Percentiles rank a stretch among this genome's conserved stretches.
These are phyloP conservation scores for Xylaria sp. DNA, from an alignment of 2,329 filamentous ascomycete genomes.

Conservation along the genomic window DNA sequence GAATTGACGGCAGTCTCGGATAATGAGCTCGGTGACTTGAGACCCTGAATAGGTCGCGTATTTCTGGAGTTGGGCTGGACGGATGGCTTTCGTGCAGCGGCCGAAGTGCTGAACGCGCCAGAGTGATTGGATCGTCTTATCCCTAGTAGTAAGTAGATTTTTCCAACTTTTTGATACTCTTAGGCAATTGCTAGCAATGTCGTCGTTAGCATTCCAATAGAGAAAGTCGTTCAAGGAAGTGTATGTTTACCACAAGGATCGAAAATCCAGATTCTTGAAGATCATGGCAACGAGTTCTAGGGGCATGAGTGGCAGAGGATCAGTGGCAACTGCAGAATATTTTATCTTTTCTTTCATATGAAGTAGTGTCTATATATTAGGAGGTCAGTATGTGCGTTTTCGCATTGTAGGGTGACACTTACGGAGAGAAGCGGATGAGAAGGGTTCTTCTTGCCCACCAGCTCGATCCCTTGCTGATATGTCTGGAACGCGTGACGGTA, in stretches of 20 bases:
- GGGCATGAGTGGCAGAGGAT: constrained; percentile 44
- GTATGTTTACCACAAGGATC: constrained; percentile 41
- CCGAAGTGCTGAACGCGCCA: constrained; percentile 43
- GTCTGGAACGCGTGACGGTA: constrained; percentile 38
- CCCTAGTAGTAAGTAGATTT: constrained; percentile 33
- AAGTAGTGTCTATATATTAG: constrained; percentile 35
- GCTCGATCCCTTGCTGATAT: constrained; percentile 44
- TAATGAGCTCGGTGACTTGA: constrained; percentile 36
- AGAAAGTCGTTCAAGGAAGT: neutral
- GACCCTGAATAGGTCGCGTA: constrained; percentile 28
- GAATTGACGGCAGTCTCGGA: constrained; percentile 35
- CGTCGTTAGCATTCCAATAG: constrained; percentile 8
- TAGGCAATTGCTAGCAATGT: constrained; percentile 41
- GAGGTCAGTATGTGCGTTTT: constrained; percentile 14
- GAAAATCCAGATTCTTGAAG: constrained; percentile 42
- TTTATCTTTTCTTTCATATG: constrained; percentile 40
- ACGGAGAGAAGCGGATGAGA: constrained; percentile 41
- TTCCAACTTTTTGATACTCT: constrained; percentile 47
- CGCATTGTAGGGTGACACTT: constrained; percentile 20
- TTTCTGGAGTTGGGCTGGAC: constrained; percentile 15
- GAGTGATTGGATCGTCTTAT: constrained; percentile 33
- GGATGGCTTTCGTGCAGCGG: neutral
- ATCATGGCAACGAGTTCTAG: constrained; percentile 45
- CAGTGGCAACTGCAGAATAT: constrained; percentile 33
- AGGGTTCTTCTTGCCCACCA: constrained; percentile 45